phyloP scores from a whole-genome alignment of 805 yeast genomes.

The Ascoidea asiatica region DNA sequence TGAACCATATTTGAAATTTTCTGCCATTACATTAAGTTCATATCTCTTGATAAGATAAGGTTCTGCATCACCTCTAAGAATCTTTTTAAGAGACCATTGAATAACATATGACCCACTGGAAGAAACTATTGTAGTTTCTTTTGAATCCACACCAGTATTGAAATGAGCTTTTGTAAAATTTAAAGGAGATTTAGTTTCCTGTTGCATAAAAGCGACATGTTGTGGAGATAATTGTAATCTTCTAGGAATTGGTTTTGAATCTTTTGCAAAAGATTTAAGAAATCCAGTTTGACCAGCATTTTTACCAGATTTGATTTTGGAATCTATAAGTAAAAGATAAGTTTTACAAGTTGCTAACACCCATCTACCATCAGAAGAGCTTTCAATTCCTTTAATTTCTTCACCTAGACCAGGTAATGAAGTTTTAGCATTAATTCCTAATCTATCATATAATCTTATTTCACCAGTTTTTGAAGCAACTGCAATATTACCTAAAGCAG shows the following conservation, averaged over 20 bases:
- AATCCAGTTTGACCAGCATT: constrained; percentile 52
- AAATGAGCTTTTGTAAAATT: constrained; percentile 64
- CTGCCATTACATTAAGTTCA: constrained; percentile 50
- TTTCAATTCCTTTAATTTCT: constrained; percentile 49
- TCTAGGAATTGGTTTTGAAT: constrained; percentile 55
- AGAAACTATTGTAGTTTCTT: constrained; percentile 61
- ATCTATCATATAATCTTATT: constrained; percentile 54
- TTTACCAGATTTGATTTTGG: constrained; percentile 46
- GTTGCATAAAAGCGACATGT: constrained; percentile 49
- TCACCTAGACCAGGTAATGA: constrained; percentile 77
- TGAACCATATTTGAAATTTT: constrained; percentile 66
- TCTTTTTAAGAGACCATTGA: constrained; percentile 60
- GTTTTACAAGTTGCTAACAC: constrained; percentile 66
- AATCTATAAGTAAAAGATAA: constrained; percentile 59
- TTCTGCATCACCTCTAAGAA: constrained; percentile 35
- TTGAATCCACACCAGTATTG: constrained; percentile 51
- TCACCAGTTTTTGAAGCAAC: constrained; percentile 69
- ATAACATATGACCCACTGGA: constrained; percentile 75
- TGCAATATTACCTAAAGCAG: constrained; percentile 62
- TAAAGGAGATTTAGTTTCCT: constrained; percentile 32
- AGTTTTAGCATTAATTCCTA: constrained; percentile 70
- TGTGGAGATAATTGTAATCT: constrained; percentile 58
- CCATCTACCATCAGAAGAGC: constrained; percentile 72
- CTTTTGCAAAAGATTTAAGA: constrained; percentile 46
- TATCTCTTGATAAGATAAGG: constrained; percentile 57